These are phyloP conservation scores for Rhododendron vialii DNA, from an alignment of 148 eudicot genomes.

Conservation along the genomic window DNA sequence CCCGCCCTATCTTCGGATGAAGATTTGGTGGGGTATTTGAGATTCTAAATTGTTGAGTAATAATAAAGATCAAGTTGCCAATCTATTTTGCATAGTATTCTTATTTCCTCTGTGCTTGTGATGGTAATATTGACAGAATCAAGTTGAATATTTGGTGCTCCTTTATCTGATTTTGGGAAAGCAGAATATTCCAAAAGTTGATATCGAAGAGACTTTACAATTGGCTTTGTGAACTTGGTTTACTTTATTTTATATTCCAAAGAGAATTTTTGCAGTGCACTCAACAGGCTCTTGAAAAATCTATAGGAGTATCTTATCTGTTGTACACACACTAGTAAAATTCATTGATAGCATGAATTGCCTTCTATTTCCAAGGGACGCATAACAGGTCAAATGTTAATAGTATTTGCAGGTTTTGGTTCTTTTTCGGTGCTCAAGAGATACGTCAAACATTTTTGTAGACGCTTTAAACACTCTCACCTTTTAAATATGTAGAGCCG, in stretches of 20 bases:
- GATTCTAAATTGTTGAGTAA: slow-evolving; percentile 2
- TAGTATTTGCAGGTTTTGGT: too few relatives aligned
- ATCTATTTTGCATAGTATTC: not conserved
- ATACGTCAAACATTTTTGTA: too few relatives aligned
- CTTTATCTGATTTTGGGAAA: not conserved
- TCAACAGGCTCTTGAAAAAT: not conserved
- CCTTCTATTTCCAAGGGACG: too few relatives aligned
- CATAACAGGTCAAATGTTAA: too few relatives aligned
- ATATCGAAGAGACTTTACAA: not conserved
- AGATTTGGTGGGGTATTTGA: not conserved
- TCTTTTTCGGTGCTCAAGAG: too few relatives aligned
- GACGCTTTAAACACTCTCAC: too few relatives aligned
- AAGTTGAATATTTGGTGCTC: not conserved
- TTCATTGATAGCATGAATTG: not conserved
- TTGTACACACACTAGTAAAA: not conserved
- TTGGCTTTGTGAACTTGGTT: not conserved
- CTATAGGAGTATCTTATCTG: not conserved
- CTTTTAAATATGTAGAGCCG: too few relatives aligned
- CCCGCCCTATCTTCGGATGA: not conserved
- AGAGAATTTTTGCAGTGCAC: not conserved
- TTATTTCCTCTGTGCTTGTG: not conserved
- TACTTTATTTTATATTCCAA: not conserved
- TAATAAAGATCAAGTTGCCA: slow-evolving; percentile 6
- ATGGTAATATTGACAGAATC: not conserved
- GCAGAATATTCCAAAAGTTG: not conserved